These are phyloP conservation scores for Tricholoma matsutake DNA, from an alignment of 768 basidiomycete species.

Conservation along the genomic window DNA sequence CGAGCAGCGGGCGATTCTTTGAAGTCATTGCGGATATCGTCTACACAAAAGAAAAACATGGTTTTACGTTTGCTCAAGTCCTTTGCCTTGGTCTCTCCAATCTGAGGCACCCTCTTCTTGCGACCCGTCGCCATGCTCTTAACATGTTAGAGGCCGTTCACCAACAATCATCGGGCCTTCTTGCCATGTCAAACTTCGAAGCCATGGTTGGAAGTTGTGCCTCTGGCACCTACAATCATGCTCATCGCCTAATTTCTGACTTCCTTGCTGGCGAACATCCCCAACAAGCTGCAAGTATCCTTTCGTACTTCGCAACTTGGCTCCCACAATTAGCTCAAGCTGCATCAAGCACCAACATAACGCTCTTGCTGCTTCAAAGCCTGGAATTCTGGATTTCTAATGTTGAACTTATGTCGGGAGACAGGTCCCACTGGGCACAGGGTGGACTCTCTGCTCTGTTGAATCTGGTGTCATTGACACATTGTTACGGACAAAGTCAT, in stretches of 20 bases:
- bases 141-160: slow-evolving; percentile 73
- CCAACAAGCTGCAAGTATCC: slow-evolving; percentile 56
- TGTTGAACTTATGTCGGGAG: slow-evolving; percentile 66
- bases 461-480: slow-evolving; percentile 80
- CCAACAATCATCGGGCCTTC: slow-evolving; percentile 60
- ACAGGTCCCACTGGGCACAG: slow-evolving; percentile 49
- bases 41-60: slow-evolving; percentile 47
- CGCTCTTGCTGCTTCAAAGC: slow-evolving; percentile 67
- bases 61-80: slow-evolving; percentile 71
- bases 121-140: slow-evolving; percentile 74
- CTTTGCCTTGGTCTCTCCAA: slow-evolving; percentile 81
- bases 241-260: slow-evolving; percentile 74
- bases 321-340: slow-evolving; percentile 61
- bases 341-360: slow-evolving; percentile 41
- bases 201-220: slow-evolving; percentile 69
- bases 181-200: slow-evolving; percentile 71
- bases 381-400: slow-evolving; percentile 83
- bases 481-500: slow-evolving; percentile 69
- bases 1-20: slow-evolving; percentile 68
- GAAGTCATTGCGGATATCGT: slow-evolving; percentile 74
- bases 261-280: slow-evolving; percentile 79
- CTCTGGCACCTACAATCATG: slow-evolving; percentile 74
- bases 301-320: slow-evolving; percentile 69
- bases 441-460: slow-evolving; percentile 68
- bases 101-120: slow-evolving; percentile 65